phyloP scores from a whole-genome alignment of 768 basidiomycete species.

The Coprinopsis marcescibilis region DNA sequence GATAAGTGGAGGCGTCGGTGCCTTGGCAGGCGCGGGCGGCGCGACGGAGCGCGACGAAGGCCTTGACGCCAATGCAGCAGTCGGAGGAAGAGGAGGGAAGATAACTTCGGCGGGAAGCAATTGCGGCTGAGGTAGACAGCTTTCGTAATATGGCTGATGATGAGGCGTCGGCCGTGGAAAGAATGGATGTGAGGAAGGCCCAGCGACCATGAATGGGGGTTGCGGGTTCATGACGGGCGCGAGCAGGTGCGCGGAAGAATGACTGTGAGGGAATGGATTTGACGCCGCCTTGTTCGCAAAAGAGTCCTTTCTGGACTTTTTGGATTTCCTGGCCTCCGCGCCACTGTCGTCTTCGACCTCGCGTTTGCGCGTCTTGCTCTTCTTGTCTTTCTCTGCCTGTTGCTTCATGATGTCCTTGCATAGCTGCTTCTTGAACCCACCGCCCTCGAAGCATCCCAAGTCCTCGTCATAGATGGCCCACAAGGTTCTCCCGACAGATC shows the following conservation, averaged over 20 bases:
- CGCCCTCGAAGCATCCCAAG: slow-evolving; percentile 75
- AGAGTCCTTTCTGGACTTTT: slow-evolving; percentile 41
- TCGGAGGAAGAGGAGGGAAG: slow-evolving; percentile 66
- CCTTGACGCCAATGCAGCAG: slow-evolving; percentile 25
- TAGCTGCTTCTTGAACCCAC: slow-evolving; percentile 69
- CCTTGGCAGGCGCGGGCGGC: slow-evolving; percentile 1
- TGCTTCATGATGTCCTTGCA: slow-evolving; percentile 43
- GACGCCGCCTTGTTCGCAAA: slow-evolving; percentile 4
- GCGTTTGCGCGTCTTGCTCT: slow-evolving; percentile 32
- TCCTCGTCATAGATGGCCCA: slow-evolving; percentile 88
- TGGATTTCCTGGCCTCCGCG: slow-evolving; percentile 35
- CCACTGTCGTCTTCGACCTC: slow-evolving; percentile 31
- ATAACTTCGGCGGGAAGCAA: slow-evolving; percentile 53
- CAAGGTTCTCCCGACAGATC: slow-evolving; percentile 72
- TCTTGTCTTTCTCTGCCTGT: slow-evolving; percentile 31
- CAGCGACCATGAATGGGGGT: slow-evolving; percentile 21
- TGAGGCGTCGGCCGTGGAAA: slow-evolving; percentile 58
- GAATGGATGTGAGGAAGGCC: slow-evolving; percentile 29
- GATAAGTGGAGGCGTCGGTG: slow-evolving; percentile 6
- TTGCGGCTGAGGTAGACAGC: slow-evolving; percentile 41
- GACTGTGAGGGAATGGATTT: neutral
- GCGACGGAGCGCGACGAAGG: slow-evolving; percentile 21
- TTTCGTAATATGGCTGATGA: slow-evolving; percentile 72
- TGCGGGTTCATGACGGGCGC: slow-evolving; percentile 17
- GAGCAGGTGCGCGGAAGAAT: neutral